These are phyloP conservation scores for Euphrasia confusa DNA, from an alignment of 257 asterid genomes.

Conservation along the genomic window DNA sequence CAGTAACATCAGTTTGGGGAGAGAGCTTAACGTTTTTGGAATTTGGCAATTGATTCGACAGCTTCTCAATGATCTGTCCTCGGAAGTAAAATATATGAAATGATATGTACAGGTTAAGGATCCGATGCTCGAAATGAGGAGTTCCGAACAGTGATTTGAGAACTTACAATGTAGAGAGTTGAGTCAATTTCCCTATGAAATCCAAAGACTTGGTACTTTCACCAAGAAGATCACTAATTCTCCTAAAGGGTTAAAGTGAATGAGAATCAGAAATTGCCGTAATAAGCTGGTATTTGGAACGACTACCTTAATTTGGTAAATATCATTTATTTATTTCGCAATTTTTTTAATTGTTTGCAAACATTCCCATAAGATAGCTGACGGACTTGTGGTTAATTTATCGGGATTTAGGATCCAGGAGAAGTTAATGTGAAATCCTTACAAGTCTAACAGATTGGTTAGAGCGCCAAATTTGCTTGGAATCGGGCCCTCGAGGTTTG, in stretches of 20 bases:
- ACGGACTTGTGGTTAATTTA: neutral
- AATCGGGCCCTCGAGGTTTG: conserved; percentile 55
- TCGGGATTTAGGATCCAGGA: no score
- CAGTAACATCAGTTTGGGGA: conserved; percentile 40
- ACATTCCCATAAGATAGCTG: neutral
- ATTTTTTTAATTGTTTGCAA: no score
- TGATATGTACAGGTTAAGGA: neutral
- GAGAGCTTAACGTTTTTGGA: conserved; percentile 42
- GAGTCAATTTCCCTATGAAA: conserved; percentile 44
- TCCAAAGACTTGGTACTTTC: conserved; percentile 29
- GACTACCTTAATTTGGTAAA: no score
- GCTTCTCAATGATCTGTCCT: conserved; percentile 53
- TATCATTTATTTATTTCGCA: neutral
- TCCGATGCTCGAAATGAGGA: conserved; percentile 8
- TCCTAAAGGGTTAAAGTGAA: conserved; percentile 29
- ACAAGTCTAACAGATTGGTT: conserved; percentile 52
- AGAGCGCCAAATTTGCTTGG: conserved; percentile 50
- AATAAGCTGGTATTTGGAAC: neutral
- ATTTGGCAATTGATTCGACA: conserved; percentile 46
- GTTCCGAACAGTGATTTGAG: conserved; percentile 14
- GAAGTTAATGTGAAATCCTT: conserved; percentile 19
- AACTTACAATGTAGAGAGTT: conserved; percentile 55
- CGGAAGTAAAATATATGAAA: conserved; percentile 14
- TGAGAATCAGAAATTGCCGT: neutral
- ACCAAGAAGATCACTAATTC: conserved; percentile 46